Base-by-base conservation (phyloP, 176 grass and related monocot genomes). In the Canna indica region DNA sequence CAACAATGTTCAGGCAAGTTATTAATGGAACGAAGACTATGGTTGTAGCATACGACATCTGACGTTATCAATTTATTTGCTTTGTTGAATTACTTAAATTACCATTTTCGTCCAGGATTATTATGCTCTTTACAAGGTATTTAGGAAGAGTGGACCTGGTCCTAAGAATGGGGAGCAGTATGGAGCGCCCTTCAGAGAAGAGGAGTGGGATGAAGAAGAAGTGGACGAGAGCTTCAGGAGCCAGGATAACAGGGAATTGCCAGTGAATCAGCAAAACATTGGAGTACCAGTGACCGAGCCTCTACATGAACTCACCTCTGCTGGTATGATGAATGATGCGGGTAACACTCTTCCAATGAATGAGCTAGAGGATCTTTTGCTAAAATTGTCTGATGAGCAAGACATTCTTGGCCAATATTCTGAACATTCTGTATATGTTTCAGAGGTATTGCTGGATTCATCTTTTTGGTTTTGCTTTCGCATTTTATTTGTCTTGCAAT, bases 91-190 rank as follows among this genome's bases (percentile, higher is more conserved):
- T 34, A 34, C 2, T 33, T 34, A 4, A 62, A 66, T 66, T 22
- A 36, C 24, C 63, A 39, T 38, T 52, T 57, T 24, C 58, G 65
- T 81, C 56, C 73, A 97, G 79, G 66, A 73, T 48, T 85, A 1
- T 25, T 97, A 69, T 79, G 93, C 88, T 30, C 88, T 97, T 32
- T 97, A 97, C 74, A 97, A 97, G 79, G 47, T 97, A 38, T 97
- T 97, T 80, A 85, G 85, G 77, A 97, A 97, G 86, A 92, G 93
- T 34, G 93, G 93, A 13, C 70, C 39, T 15, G 93, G 93, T 38
- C 93, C 93, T 17, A 92, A 97, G 77, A 92, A 97, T 64, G 93
- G 93, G 52, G 93, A 97, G 73, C 88, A 97, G 77, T 97, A 97
- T 79, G 93, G 93, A 52, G 93, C 93, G 16, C 86, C 82, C 33